These are phyloP conservation scores for Tillandsia leiboldiana DNA, from an alignment of 176 grass and related monocot genomes.

Conservation along the genomic window DNA sequence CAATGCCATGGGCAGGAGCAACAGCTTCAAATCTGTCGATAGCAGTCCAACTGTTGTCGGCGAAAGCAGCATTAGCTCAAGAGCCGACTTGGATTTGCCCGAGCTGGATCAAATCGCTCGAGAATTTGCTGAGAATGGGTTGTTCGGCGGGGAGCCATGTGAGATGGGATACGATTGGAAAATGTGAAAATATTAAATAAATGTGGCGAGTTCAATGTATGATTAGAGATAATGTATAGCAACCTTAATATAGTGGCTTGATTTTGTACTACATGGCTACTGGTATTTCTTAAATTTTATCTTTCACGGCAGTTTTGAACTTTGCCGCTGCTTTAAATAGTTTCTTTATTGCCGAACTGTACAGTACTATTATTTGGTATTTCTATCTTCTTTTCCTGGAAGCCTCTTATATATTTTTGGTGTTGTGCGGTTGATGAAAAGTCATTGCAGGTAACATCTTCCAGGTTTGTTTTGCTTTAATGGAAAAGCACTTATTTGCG, in stretches of 20 bases:
- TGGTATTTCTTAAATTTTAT: not conserved
- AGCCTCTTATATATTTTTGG: too few relatives aligned
- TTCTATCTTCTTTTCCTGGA: too few relatives aligned
- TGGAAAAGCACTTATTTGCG: too few relatives aligned
- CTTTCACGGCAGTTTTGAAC: not conserved
- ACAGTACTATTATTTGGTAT: too few relatives aligned
- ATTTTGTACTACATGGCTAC: not conserved
- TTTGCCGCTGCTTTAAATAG: not conserved
- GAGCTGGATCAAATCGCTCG: constrained; percentile 54
- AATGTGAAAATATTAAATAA: constrained; percentile 13
- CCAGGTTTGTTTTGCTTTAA: too few relatives aligned
- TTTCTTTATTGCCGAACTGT: not conserved
- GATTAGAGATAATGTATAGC: constrained; percentile 18
- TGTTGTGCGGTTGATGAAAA: too few relatives aligned
- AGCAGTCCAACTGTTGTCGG: constrained; percentile 39
- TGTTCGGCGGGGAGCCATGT: constrained; percentile 40
- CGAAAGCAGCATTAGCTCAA: constrained; percentile 34
- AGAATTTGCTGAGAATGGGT: constrained; percentile 39
- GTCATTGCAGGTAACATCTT: too few relatives aligned
- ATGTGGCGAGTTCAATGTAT: constrained; percentile 8
- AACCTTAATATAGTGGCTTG: not conserved
- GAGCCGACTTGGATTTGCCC: constrained; percentile 42
- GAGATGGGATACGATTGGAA: constrained; percentile 36
- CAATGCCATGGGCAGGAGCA: constrained; percentile 30
- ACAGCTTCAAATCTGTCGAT: constrained; percentile 77